Evolutionary conservation across 352 stramenopile species (phyloP).

Genomic region (Phytophthora pluvialis): DNA sequence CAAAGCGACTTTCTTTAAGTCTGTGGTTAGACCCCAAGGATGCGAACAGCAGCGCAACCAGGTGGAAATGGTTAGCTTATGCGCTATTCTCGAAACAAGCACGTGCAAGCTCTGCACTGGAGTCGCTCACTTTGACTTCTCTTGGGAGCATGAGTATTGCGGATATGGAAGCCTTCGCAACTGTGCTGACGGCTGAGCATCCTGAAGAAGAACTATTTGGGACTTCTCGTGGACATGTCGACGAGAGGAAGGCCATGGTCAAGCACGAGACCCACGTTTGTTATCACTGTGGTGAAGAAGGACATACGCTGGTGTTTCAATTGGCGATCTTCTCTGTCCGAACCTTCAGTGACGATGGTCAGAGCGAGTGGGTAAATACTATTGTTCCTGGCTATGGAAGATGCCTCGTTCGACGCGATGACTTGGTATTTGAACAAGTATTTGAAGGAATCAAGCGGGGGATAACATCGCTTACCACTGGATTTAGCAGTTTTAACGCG

Average conservation of each 20-base stretch:
- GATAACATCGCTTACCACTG: constrained; percentile 17
- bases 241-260: not conserved
- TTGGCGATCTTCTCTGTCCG: not conserved
- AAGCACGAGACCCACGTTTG: not conserved
- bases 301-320: not conserved
- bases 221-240: not conserved
- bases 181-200: constrained; percentile 6
- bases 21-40: not conserved
- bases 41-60: not conserved
- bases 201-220: constrained; percentile 11
- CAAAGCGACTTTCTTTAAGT: not conserved
- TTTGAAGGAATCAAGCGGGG: not conserved
- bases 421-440: constrained; percentile 5
- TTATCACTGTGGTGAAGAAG: not conserved
- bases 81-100: constrained; percentile 15
- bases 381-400: constrained; percentile 14
- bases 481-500: not conserved
- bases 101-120: not conserved
- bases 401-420: constrained; percentile 6
- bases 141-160: not conserved
- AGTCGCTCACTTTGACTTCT: not conserved
- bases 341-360: constrained; percentile 14
- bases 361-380: constrained; percentile 13
- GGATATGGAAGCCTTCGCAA: constrained; percentile 3
- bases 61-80: constrained; percentile 25